Percentiles rank a stretch among this genome's conserved stretches.
Conservation (phyloP, 2,329 filamentous ascomycete species). For the Ophiosphaerella herpotricha region DNA sequence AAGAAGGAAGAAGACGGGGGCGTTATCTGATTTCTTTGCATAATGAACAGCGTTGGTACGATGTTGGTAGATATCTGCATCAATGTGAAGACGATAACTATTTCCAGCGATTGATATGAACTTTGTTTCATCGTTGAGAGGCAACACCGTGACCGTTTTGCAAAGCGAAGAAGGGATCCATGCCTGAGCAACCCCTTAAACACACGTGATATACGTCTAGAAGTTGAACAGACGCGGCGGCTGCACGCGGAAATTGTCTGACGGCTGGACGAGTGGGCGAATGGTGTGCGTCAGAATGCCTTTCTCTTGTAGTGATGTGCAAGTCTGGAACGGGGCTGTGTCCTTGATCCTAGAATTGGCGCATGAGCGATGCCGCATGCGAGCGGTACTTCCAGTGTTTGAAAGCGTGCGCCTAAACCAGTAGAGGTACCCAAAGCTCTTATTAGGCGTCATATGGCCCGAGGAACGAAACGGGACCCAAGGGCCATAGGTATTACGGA, state of each 20-base stretch:
- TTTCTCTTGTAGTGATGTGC: not conserved
- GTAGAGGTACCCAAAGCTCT: slow-evolving; percentile 5
- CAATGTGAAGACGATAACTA: slow-evolving; percentile 20
- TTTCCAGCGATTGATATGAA: not conserved
- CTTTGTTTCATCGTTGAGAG: not conserved
- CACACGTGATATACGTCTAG: slow-evolving; percentile 5
- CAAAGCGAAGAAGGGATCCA: too few relatives aligned
- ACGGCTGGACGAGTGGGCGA: too few relatives aligned
- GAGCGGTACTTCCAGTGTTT: slow-evolving; percentile 14
- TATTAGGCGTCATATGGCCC: not conserved
- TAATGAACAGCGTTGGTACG: slow-evolving; percentile 29
- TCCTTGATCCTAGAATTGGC: slow-evolving; percentile 8
- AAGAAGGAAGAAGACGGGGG: slow-evolving; percentile 20
- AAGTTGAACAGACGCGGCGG: not conserved
- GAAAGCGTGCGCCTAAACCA: slow-evolving; percentile 13
- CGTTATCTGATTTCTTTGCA: slow-evolving; percentile 37
- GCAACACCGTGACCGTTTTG: not conserved
- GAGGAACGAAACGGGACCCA: not conserved
- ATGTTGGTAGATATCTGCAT: slow-evolving; percentile 27
- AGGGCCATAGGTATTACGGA: too few relatives aligned
- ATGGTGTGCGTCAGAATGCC: too few relatives aligned
- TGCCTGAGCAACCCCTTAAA: too few relatives aligned
- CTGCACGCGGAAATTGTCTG: not conserved
- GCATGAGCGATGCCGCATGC: slow-evolving; percentile 14
- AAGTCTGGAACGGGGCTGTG: slow-evolving; percentile 7